phyloP scores from a whole-genome alignment of 257 asterid species.

The Fraxinus americana region DNA sequence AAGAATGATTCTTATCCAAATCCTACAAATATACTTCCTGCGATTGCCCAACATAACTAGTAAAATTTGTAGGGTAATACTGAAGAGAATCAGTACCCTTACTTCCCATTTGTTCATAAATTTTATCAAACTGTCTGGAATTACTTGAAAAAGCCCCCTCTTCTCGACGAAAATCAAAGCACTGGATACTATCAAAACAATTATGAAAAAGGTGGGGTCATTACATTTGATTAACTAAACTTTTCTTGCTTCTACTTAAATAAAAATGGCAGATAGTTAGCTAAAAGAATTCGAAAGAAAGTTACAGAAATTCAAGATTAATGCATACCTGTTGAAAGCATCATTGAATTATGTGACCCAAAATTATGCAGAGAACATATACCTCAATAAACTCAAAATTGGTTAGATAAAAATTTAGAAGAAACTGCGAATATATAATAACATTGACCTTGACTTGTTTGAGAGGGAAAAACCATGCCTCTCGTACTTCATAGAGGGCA shows the following conservation, averaged over 20 bases:
- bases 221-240: background rate
- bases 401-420: background rate
- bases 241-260: background rate
- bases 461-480: background rate
- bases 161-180: too few species aligned
- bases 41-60: too few species aligned
- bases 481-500: background rate
- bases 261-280: background rate
- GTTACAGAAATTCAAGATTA: background rate
- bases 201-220: too few species aligned
- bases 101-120: too few species aligned
- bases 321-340: slow-evolving; percentile 5
- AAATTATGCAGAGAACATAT: background rate
- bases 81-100: too few species aligned
- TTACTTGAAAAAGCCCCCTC: slow-evolving; percentile 29
- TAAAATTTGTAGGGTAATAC: too few species aligned
- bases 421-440: background rate
- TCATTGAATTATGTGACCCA: background rate
- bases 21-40: too few species aligned
- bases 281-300: background rate
- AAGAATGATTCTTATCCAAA: too few species aligned
- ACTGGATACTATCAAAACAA: too few species aligned
- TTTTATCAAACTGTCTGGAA: too few species aligned
- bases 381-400: background rate
- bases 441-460: background rate